A percentile compares a stretch with the other conserved stretches of the same genome.
Conservation (phyloP, 176 grass and related monocot genomes). For the Oryza meridionalis region DNA sequence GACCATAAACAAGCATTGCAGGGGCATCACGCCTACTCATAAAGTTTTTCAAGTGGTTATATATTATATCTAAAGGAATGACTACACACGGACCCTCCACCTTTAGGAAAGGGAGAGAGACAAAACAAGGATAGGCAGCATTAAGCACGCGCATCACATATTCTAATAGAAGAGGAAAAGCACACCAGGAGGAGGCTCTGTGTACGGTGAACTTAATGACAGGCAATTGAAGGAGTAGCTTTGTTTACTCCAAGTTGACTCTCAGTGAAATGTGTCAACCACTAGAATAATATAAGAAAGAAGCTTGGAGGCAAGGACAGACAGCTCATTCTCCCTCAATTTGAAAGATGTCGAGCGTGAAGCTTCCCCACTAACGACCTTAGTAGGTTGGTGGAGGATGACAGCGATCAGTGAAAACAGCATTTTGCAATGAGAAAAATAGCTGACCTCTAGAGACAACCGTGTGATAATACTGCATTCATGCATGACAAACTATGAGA, state of each 20-base stretch:
- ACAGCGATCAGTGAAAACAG: conserved; percentile 49
- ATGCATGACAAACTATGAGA: conserved; percentile 27
- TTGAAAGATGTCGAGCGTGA: conserved; percentile 54
- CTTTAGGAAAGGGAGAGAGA: conserved; percentile 50
- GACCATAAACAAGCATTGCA: conserved; percentile 28
- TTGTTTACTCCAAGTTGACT: conserved; percentile 52
- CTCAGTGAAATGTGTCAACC: conserved; percentile 56
- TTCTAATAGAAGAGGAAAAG: conserved; percentile 44
- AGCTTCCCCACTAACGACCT: conserved; percentile 46
- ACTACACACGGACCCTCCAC: conserved; percentile 48
- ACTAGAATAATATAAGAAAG: conserved; percentile 60
- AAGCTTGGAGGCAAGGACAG: conserved; percentile 45
- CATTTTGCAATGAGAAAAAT: conserved; percentile 36
- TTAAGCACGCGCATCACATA: conserved; percentile 61
- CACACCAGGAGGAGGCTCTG: conserved; percentile 25
- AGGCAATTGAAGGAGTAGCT: conserved; percentile 33
- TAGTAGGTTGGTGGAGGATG: conserved; percentile 46
- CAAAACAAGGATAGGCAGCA: conserved; percentile 60
- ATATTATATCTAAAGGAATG: conserved; percentile 45
- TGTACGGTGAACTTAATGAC: conserved; percentile 37
- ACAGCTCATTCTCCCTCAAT: conserved; percentile 40
- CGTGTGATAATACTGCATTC: conserved; percentile 29
- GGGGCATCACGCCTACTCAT: conserved; percentile 45
- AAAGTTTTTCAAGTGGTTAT: conserved; percentile 45
- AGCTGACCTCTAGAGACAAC: conserved; percentile 1